Evolutionary conservation across 208 protist genomes (phyloP), one percentile per base, ranked within the genome.

Genomic region (Blastocrithidia nonstop): DNA sequence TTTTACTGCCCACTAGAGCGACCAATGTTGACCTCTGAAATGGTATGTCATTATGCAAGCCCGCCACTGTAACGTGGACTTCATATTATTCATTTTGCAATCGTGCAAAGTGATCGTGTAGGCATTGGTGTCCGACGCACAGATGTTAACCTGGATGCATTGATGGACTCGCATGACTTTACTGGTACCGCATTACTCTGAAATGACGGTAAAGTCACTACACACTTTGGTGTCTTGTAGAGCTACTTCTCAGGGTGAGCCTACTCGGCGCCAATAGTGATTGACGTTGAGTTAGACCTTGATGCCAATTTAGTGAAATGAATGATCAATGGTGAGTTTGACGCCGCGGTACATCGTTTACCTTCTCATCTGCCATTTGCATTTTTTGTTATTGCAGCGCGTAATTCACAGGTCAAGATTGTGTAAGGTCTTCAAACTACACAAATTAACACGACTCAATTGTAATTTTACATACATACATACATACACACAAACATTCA

Each of bases 331-430:
- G 69, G 53, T 2, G 61, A 71, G 27, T 52, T 65, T 26, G 63
- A 49, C 23, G 65, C 77, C 2, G 59, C 61, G n/a, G 62, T 81
- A 22, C 38, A 74, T 41, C 71, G 72, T 7, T 51, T 87, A 3
- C 77, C 77, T 1, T 24, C 50, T 24, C 42, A 33, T 5, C 44
- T 13, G 28, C 21, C 24, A 7, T 82, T 69, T 31, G 69, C 77
- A 23, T 87, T 87, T 45, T 57, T 31, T 37, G 62, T 54, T 16
- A 61, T 76, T 6, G 50, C 61, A 2, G 50, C 54, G 32, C 59
- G 57, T 3, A 62, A 35, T 17, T 77, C 77, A 26, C 69, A 76
- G 48, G 57, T 86, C 21, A 66, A 57, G 32, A 74, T 86, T 46
- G 45, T 70, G 19, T n/a, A n/a, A n/a, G n/a, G n/a, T n/a, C n/a